Evolutionary conservation across 768 basidiomycete species (phyloP).

Genomic region (Exsudoporus frostii): DNA sequence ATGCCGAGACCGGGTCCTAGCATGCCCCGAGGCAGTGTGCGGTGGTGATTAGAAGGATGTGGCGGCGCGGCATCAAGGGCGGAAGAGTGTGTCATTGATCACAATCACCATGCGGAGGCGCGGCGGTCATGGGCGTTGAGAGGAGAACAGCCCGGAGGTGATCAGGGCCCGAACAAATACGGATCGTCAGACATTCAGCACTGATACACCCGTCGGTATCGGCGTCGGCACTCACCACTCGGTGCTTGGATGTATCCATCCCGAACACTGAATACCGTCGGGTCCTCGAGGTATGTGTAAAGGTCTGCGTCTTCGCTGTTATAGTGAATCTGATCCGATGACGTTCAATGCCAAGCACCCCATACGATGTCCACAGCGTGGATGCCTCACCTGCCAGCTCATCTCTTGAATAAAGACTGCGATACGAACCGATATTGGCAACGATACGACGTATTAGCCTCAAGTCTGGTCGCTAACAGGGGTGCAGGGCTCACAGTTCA

Average conservation of each 20-base stretch:
- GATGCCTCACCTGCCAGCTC: constrained; percentile 49
- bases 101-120: neutral
- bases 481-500: constrained; percentile 47
- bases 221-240: constrained; percentile 29
- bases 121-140: neutral
- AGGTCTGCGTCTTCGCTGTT: constrained; percentile 58
- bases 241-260: constrained; percentile 50
- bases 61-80: neutral
- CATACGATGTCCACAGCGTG: neutral
- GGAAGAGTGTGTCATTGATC: neutral
- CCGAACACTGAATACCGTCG: constrained; percentile 50
- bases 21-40: constrained; percentile 2
- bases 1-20: constrained; percentile 60
- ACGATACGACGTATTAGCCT: neutral
- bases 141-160: neutral
- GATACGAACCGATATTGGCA: constrained; percentile 10
- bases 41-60: neutral
- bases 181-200: neutral
- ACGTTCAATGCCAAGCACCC: neutral
- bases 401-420: constrained; percentile 60
- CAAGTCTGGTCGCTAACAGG: neutral
- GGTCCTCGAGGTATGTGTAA: constrained; percentile 54
- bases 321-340: constrained; percentile 52
- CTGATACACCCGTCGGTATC: neutral
- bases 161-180: neutral